Conservation (phyloP, 1,284 basidiomycete species). For the Rhodotorula sp. region DNA sequence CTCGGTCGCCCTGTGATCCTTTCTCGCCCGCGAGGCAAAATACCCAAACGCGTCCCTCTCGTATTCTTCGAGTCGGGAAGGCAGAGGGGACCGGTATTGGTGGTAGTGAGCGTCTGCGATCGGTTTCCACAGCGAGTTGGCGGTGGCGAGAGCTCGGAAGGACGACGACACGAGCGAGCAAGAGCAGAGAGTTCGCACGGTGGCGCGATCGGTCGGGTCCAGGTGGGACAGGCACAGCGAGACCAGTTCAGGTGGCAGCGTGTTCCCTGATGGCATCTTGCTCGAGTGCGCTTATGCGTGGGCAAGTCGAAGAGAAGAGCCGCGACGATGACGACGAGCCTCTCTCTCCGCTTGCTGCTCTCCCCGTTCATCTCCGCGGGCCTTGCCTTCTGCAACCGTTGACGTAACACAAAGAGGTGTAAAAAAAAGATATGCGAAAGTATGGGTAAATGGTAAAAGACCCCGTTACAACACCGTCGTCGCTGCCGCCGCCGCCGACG, state of each 20-base stretch:
- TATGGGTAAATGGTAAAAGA: too few species aligned
- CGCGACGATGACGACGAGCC: too few species aligned
- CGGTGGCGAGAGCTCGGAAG: conserved; percentile 3
- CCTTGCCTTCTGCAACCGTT: too few species aligned
- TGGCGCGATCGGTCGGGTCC: not conserved
- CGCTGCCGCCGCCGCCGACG: too few species aligned
- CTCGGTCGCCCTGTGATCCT: not conserved
- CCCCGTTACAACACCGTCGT: too few species aligned
- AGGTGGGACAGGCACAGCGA: conserved; percentile 4
- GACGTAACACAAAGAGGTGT: too few species aligned
- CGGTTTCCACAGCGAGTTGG: conserved; percentile 12
- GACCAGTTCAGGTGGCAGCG: conserved; percentile 23
- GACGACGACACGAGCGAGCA: conserved; percentile 1
- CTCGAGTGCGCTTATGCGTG: not conserved
- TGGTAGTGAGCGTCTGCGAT: conserved; percentile 4
- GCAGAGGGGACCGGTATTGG: not conserved
- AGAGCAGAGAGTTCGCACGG: conserved; percentile 17
- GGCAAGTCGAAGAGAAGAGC: not conserved
- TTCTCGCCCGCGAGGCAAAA: not conserved
- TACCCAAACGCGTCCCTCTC: not conserved
- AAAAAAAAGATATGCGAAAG: too few species aligned
- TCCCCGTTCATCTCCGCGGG: too few species aligned
- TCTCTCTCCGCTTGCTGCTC: too few species aligned
- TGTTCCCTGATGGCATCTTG: not conserved
- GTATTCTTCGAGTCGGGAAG: not conserved